Evolutionary conservation across 495 filamentous ascomycete genomes (phyloP), one percentile per base, ranked within the genome.

Genomic region (Lophiotrema nucula): DNA sequence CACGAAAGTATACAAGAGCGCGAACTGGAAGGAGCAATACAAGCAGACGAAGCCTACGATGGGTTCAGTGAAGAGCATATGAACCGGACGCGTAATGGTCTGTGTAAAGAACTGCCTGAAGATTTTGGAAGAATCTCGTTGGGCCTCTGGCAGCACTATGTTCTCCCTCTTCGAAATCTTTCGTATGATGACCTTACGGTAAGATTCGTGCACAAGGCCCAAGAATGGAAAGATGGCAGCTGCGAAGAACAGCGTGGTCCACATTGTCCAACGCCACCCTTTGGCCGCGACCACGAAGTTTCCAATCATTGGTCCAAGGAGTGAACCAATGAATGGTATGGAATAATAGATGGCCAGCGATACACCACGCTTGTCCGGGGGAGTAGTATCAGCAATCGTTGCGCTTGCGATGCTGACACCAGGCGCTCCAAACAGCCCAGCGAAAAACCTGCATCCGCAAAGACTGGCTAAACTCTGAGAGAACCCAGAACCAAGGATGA

Each of bases 41-140:
- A 64, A 26, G 33, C 65, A 65, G 5, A 70, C 50, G 8, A 65
- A 57, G 3, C 57, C 60, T 10, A 70, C 67, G 22, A 70, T 67
- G n/a, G 62, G 57, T 46, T 70, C 67, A 16, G 67, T 67, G 42
- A 67, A 43, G 11, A 70, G 46, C 67, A 70, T 70, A 44, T 67
- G 62, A 2, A 67, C n/a, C 1, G 67, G 67, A 37, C 67, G 42
- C 39, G 64, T 33, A 1, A 70, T 39, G 19, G 65, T 64, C 22
- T 50, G 58, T 1, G 47, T 60, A 8, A 61, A 46, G 41, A 70
- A 65, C 11, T 47, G 27, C 4, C 31, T 2, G 6, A 31, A 19
- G 3, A 18, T 18, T 23, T 38, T 24, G 15, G 35, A 41, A 4
- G 19, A 42, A 35, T 23, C 46, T 27, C 26, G 28, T 35, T 24